phyloP scores from a whole-genome alignment of 2,329 filamentous ascomycete species.

The Penicillium sp. region DNA sequence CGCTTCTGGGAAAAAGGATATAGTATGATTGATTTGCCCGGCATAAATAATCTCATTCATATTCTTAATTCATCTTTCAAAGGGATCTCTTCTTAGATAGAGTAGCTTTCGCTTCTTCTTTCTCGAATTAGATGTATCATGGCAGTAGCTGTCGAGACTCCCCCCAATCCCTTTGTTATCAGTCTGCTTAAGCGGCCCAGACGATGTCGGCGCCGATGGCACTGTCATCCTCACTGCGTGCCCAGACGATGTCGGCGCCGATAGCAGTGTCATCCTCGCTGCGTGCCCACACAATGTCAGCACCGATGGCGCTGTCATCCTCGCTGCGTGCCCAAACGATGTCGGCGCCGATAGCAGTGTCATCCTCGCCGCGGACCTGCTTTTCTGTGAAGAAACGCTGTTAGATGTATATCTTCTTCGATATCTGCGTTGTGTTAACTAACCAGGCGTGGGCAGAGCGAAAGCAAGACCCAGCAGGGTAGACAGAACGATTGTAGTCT shows the following conservation, averaged over 20 bases:
- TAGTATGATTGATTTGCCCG: no score
- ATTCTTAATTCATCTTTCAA: no score
- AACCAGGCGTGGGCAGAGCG: neutral
- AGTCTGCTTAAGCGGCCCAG: neutral
- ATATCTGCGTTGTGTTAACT: neutral
- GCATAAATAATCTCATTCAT: no score
- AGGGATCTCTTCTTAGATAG: no score
- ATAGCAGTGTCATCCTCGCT: neutral
- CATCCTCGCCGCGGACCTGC: neutral
- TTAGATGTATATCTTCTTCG: neutral
- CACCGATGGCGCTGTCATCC: neutral
- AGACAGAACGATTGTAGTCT: neutral
- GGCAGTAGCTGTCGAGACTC: no score
- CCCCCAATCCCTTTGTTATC: no score
- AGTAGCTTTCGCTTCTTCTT: no score
- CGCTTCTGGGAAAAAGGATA: no score
- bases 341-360: neutral
- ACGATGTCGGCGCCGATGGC: neutral
- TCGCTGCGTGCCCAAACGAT: neutral
- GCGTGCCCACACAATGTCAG: neutral
- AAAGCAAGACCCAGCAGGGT: neutral
- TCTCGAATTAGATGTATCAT: no score
- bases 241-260: neutral
- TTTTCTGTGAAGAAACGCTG: neutral
- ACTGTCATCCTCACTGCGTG: neutral